Evolutionary conservation across 306 rosid species (phyloP).

Genomic region (Medicago lupulina): DNA sequence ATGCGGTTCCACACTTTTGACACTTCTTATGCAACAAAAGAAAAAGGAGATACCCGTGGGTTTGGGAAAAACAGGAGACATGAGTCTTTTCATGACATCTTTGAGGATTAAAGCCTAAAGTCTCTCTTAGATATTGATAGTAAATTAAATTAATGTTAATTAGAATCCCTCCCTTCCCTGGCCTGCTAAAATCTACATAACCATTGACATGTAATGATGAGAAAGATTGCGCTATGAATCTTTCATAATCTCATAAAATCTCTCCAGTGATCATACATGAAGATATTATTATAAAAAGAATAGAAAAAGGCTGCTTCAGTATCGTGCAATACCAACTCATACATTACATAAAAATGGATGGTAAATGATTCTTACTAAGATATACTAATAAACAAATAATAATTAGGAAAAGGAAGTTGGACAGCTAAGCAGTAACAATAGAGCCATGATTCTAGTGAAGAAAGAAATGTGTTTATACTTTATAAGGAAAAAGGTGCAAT

Average conservation of each 20-base stretch:
- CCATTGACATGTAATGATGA: constrained; percentile 65
- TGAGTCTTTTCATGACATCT: neutral
- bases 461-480: constrained; percentile 53
- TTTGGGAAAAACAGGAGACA: neutral
- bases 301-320: constrained; percentile 55
- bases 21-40: no score
- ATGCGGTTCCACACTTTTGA: no score
- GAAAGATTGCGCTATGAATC: constrained; percentile 60
- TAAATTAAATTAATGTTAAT: constrained; percentile 38
- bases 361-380: constrained; percentile 29
- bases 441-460: constrained; percentile 78
- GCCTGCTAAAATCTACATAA: constrained; percentile 35
- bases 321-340: constrained; percentile 47
- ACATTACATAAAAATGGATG: constrained; percentile 39
- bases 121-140: constrained; percentile 19
- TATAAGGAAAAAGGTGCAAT: constrained; percentile 46
- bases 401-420: constrained; percentile 52
- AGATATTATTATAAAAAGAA: constrained; percentile 31
- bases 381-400: constrained; percentile 24
- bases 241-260: constrained; percentile 66
- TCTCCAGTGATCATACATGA: constrained; percentile 50
- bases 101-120: constrained; percentile 42
- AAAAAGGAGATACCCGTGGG: neutral
- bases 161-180: constrained; percentile 41
- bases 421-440: no score